phyloP scores from a whole-genome alignment of 192 early-diverging fungal genomes.

The Coemansia sp. region DNA sequence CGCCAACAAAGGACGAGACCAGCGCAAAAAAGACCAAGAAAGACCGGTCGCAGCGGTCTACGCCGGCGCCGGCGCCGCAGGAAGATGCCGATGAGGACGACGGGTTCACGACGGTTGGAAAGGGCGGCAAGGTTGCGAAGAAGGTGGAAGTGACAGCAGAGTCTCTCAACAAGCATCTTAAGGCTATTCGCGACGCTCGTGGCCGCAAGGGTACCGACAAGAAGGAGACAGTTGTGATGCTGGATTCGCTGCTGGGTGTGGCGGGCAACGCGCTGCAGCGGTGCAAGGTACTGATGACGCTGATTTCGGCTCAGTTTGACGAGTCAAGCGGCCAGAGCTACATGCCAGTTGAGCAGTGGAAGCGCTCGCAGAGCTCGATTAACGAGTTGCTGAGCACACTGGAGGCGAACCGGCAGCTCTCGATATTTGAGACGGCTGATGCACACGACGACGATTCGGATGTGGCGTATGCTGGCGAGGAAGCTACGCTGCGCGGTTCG shows the following conservation, averaged over 20 bases:
- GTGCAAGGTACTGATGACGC: constrained; percentile 77
- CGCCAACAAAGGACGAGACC: constrained; percentile 27
- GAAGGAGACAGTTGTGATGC: constrained; percentile 65
- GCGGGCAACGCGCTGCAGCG: constrained; percentile 75
- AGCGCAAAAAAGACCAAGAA: constrained; percentile 39
- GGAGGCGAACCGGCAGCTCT: constrained; percentile 70
- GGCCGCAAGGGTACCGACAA: constrained; percentile 97
- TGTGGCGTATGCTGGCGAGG: constrained; percentile 60
- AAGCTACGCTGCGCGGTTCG: constrained; percentile 74
- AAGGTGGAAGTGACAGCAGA: constrained; percentile 64
- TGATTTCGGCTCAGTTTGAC: constrained; percentile 91
- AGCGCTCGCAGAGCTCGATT: constrained; percentile 66
- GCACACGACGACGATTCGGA: constrained; percentile 37
- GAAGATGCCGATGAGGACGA: constrained; percentile 54
- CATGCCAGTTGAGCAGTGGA: constrained; percentile 83
- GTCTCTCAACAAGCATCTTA: constrained; percentile 81
- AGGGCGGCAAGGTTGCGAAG: constrained; percentile 63
- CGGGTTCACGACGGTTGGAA: constrained; percentile 69
- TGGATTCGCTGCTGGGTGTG: constrained; percentile 63
- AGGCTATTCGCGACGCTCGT: constrained; percentile 74
- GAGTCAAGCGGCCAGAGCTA: constrained; percentile 61
- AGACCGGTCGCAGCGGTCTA: constrained; percentile 34
- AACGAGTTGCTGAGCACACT: constrained; percentile 77
- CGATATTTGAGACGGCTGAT: constrained; percentile 65
- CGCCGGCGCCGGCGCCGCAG: constrained; percentile 13